Conservation (phyloP, 345 rosid genomes). For the Barbarea vulgaris region DNA sequence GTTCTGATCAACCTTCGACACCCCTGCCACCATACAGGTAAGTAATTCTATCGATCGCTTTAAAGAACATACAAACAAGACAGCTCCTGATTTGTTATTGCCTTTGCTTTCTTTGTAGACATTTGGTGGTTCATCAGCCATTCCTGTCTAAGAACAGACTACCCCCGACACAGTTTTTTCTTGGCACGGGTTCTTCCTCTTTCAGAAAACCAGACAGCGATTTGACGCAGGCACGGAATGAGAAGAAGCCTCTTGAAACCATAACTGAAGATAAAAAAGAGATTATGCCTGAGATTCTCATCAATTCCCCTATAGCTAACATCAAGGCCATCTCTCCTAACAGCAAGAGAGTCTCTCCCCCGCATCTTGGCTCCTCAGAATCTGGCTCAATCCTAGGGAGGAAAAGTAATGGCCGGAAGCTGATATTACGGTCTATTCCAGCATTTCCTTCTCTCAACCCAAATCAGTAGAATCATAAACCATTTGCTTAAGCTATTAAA, state of each 20-base stretch:
- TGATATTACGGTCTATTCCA: slow-evolving; percentile 89
- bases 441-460: slow-evolving; percentile 97
- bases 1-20: slow-evolving; percentile 63
- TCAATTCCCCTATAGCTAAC: slow-evolving; percentile 44
- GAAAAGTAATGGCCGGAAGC: slow-evolving; percentile 72
- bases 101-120: slow-evolving; percentile 47
- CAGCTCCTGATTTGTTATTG: slow-evolving; percentile 19
- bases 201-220: slow-evolving; percentile 47
- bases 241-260: slow-evolving; percentile 50
- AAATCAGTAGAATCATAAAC: slow-evolving; percentile 55
- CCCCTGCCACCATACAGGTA: slow-evolving; percentile 83
- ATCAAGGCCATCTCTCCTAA: slow-evolving; percentile 80
- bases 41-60: neutral
- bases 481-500: slow-evolving; percentile 12
- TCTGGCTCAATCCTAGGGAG: slow-evolving; percentile 64
- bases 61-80: slow-evolving; percentile 1
- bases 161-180: slow-evolving; percentile 47
- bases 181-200: slow-evolving; percentile 36
- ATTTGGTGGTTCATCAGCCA: slow-evolving; percentile 61
- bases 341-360: slow-evolving; percentile 96
- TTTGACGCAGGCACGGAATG: slow-evolving; percentile 41
- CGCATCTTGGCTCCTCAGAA: slow-evolving; percentile 53
- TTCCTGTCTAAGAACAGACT: slow-evolving; percentile 70
- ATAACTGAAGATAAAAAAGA: slow-evolving; percentile 54
- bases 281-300: slow-evolving; percentile 63